Evolutionary conservation across 1,284 basidiomycete species (phyloP), one percentile per base, ranked within the genome.

Genomic region (Tylopilus orsonianus): DNA sequence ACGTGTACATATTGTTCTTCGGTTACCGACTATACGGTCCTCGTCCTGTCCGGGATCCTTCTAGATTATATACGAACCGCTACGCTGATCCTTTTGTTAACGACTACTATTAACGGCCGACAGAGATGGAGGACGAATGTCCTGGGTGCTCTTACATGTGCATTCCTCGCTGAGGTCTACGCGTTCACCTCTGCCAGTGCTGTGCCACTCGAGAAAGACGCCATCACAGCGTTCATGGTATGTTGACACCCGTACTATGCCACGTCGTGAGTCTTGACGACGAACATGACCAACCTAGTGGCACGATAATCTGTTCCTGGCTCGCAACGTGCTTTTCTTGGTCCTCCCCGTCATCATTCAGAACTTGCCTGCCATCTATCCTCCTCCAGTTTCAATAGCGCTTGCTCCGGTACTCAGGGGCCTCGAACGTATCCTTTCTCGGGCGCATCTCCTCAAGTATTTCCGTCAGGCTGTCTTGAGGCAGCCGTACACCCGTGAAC

Each of bases 1-100:
- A 75, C 74, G 10, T 89, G 86, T 64, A 71, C 73, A 16, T 78
- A 83, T 60, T 88, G 86, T 63, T 70, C 70, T 9, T 76, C 79
- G 5, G 71, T 72, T 39, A 62, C 74, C 18, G 83, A 87, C 52
- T 87, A 79, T 60, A 75, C 75, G 9, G 65, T 85, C 8, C 81
- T 78, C 60, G 73, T 77, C 4, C 60, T 85, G 22, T 77, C 85
- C 1, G 65, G 69, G 4, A 70, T 78, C 14, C 57, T 85, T 5
- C 69, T 85, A 8, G 73, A 78, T 22, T 88, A 88, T 58, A 65
- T 85, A 48, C 73, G 74, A 16, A 76, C 79, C 46, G 74, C 75
- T 12, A 71, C 72, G 2, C 58, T 85, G n/a, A 61, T 83, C 14
- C 82, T 85, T 13, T 67, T 81, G 44, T 48, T 77, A 22, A 78